Conservation (phyloP, 805 yeast genomes). For the Cyberlindnera maritima region DNA sequence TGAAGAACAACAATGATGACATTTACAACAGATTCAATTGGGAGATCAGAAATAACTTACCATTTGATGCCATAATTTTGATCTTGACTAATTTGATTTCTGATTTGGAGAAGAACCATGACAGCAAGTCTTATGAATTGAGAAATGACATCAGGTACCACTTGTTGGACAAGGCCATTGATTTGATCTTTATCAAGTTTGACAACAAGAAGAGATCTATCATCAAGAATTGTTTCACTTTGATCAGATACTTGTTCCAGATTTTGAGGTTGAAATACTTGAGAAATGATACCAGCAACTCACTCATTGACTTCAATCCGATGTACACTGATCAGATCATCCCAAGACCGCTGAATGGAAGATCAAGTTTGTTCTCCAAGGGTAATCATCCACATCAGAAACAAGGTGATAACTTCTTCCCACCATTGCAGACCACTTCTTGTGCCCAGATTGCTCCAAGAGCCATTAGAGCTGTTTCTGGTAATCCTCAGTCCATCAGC, state of each 20-base stretch:
- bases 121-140: conserved; percentile 27
- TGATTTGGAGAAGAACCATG: conserved; percentile 39
- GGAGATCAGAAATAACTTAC: conserved; percentile 60
- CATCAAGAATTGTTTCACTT: conserved; percentile 32
- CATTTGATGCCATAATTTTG: conserved; percentile 55
- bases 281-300: conserved; percentile 19
- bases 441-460: conserved; percentile 34
- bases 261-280: conserved; percentile 30
- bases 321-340: conserved; percentile 27
- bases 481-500: conserved; percentile 19
- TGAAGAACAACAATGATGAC: conserved; percentile 44
- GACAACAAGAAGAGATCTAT: conserved; percentile 33
- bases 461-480: conserved; percentile 29
- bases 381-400: conserved; percentile 2
- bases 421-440: conserved; percentile 25
- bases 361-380: conserved; percentile 15
- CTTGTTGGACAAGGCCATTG: conserved; percentile 30
- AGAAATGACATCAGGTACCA: conserved; percentile 34
- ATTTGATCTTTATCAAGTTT: conserved; percentile 31
- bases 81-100: conserved; percentile 51
- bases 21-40: conserved; percentile 55
- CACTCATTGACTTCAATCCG: conserved; percentile 24
- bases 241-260: conserved; percentile 32
- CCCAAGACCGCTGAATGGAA: conserved; percentile 25
- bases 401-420: conserved; percentile 3